phyloP scores from a whole-genome alignment of 768 basidiomycete genomes.

The Termitomyces sp. region DNA sequence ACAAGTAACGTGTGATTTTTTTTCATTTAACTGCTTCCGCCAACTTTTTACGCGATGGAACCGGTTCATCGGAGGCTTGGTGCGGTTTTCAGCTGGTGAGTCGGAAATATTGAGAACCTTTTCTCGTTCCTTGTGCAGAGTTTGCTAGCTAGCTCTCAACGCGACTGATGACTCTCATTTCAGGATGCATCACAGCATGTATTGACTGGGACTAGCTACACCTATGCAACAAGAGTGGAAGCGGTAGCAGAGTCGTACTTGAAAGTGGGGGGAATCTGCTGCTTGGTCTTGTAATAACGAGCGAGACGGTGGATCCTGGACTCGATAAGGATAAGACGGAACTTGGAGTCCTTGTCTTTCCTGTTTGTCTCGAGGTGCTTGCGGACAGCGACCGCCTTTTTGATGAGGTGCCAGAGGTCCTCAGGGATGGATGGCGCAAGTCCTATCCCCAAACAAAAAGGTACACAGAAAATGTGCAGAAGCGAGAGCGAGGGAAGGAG shows the following conservation, averaged over 20 bases:
- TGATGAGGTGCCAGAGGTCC: conserved; percentile 99
- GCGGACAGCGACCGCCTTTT: conserved; percentile 99
- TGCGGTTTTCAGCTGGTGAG: no score
- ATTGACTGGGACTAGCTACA: neutral
- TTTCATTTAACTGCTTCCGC: no score
- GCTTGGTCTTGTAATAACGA: conserved; percentile 98
- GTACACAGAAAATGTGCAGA: conserved; percentile 18
- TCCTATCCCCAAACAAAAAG: conserved; percentile 68
- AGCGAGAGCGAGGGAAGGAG: conserved; percentile 8
- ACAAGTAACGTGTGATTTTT: no score
- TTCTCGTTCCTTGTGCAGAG: no score
- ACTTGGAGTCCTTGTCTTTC: conserved; percentile 97
- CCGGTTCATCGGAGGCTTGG: no score
- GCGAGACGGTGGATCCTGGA: conserved; percentile 97
- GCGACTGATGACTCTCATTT: no score
- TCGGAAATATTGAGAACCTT: no score
- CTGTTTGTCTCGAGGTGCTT: conserved; percentile 98
- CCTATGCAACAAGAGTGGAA: conserved; percentile 81
- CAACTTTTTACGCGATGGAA: no score
- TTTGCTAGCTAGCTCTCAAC: no score
- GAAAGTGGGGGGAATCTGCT: conserved; percentile 97
- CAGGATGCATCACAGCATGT: no score
- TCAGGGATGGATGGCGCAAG: conserved; percentile 97
- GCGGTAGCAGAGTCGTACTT: conserved; percentile 97
- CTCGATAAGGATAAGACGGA: conserved; percentile 97